Evolutionary conservation across 768 basidiomycete species (phyloP).

Genomic region (Hygrocybe coccinea): DNA sequence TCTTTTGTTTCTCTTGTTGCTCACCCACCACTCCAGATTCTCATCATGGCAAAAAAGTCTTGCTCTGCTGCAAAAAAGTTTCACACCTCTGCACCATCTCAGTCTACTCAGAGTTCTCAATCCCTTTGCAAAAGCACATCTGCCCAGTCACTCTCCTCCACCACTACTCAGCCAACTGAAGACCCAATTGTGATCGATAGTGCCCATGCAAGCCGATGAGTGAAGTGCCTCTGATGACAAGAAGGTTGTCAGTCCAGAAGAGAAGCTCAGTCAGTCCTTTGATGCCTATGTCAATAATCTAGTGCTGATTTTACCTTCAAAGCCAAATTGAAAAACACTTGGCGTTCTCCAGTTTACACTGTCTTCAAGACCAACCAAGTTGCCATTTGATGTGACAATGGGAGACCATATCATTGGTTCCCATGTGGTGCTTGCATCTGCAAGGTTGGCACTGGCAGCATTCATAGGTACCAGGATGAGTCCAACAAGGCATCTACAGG

Average conservation of each 20-base stretch:
- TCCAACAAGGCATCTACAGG: constrained; percentile 22
- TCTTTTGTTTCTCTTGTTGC: background rate
- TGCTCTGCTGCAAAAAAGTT: background rate
- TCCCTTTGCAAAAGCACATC: background rate
- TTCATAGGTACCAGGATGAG: constrained; percentile 21
- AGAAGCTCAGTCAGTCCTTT: background rate
- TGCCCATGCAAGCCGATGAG: background rate
- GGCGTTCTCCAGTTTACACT: constrained; percentile 24
- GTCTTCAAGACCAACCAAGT: constrained; percentile 19
- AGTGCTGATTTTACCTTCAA: background rate
- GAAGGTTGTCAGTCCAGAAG: background rate
- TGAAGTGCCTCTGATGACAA: background rate
- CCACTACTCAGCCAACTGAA: background rate
- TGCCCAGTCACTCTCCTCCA: background rate
- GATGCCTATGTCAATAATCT: background rate
- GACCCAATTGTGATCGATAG: background rate
- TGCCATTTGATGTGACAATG: constrained; percentile 16
- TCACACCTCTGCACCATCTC: background rate
- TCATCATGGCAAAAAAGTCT: background rate
- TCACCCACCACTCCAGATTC: background rate
- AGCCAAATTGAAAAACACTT: constrained; percentile 21
- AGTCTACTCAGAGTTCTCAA: background rate
- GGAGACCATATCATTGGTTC: constrained; percentile 20
- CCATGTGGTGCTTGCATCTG: constrained; percentile 12
- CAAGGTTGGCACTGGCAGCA: constrained; percentile 11